These are phyloP conservation scores for Beauveria australis DNA, from an alignment of 2,329 filamentous ascomycete species.

Conservation along the genomic window DNA sequence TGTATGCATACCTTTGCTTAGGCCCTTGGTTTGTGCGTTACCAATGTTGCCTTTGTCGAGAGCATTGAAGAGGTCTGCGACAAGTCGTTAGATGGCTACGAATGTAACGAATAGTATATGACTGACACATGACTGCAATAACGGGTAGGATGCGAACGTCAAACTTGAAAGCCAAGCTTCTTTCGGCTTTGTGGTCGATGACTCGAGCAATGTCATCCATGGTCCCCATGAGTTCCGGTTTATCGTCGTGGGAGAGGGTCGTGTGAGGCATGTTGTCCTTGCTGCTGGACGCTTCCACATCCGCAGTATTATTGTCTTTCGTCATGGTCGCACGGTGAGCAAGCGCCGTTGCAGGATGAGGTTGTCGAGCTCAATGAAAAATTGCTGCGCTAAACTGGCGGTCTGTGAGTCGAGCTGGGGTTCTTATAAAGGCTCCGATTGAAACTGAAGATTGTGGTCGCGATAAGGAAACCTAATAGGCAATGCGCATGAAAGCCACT, in stretches of 20 bases:
- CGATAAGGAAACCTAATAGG: neutral
- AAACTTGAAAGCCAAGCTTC: conserved; percentile 44
- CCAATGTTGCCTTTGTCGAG: conserved; percentile 36
- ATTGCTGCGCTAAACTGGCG: neutral
- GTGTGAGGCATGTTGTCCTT: conserved; percentile 1
- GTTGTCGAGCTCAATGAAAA: neutral
- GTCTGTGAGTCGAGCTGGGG: neutral
- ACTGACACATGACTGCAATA: conserved; percentile 43
- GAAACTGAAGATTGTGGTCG: neutral
- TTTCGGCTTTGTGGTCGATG: conserved; percentile 37
- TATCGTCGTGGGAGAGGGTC: conserved; percentile 10
- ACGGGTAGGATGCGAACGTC: conserved; percentile 46
- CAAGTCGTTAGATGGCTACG: neutral
- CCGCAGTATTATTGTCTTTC: neutral
- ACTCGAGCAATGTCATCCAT: conserved; percentile 21
- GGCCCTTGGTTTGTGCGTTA: conserved; percentile 48
- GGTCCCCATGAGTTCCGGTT: conserved; percentile 8
- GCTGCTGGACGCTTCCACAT: conserved; percentile 4
- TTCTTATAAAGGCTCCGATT: neutral
- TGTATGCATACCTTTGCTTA: conserved; percentile 25
- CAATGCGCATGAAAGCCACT: neutral
- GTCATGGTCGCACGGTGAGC: neutral
- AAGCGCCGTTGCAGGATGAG: neutral
- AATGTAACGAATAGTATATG: neutral
- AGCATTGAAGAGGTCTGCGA: conserved; percentile 36